Conservation (phyloP, 129 eudicot species). For the Helianthus tuberosus region DNA sequence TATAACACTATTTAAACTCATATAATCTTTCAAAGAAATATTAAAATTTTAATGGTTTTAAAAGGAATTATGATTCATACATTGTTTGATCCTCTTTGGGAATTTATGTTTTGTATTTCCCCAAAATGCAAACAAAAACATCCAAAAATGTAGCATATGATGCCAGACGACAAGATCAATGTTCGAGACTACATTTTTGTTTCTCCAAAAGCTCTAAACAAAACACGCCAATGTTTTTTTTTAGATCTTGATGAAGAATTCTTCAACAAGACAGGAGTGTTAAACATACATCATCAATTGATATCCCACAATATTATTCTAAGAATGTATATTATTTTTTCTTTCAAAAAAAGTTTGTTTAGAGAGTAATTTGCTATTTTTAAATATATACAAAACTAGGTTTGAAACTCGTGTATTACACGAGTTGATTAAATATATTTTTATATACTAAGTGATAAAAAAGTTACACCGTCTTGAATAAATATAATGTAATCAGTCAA, state of each 20-base stretch:
- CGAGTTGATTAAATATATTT: no score
- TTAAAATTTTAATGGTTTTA: not conserved
- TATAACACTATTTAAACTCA: no score
- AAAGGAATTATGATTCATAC: not conserved
- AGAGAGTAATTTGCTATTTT: no score
- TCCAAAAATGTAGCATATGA: not conserved
- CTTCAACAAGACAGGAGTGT: not conserved
- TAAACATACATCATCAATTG: not conserved
- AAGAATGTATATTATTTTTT: no score
- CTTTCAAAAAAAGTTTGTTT: no score
- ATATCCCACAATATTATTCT: not conserved
- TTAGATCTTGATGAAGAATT: not conserved
- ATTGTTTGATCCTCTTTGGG: not conserved
- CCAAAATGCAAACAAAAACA: constrained; percentile 3
- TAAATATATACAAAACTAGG: no score
- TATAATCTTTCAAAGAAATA: no score
- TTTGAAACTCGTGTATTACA: no score
- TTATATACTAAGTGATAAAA: no score
- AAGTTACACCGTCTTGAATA: no score
- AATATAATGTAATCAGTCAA: no score
- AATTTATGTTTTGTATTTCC: not conserved
- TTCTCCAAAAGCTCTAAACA: not conserved
- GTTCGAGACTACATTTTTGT: constrained; percentile 1
- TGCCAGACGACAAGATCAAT: constrained; percentile 4
- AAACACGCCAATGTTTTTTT: not conserved